These are phyloP conservation scores for Meira nashicola DNA, from an alignment of 1,284 basidiomycete species.

Conservation along the genomic window DNA sequence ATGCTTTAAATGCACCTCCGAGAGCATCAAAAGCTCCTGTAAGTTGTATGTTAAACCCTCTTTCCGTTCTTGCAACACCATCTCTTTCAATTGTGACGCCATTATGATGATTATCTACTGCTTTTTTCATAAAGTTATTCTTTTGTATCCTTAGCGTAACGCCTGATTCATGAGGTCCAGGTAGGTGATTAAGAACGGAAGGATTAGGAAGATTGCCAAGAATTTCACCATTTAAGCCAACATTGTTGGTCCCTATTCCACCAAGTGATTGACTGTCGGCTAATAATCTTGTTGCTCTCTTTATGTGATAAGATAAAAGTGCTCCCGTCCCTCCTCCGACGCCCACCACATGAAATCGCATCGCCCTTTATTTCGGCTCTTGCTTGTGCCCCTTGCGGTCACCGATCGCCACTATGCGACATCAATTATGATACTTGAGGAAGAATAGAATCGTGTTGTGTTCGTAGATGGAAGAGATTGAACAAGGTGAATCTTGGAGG, in stretches of 20 bases:
- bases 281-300: conserved; percentile 24
- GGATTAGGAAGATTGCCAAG: conserved; percentile 8
- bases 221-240: too few species aligned
- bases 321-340: conserved; percentile 45
- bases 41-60: conserved; percentile 54
- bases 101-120: neutral
- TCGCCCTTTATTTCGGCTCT: conserved; percentile 9
- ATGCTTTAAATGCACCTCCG: neutral
- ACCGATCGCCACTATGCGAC: too few species aligned
- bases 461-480: too few species aligned
- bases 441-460: too few species aligned
- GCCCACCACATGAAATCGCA: conserved; percentile 50
- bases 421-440: too few species aligned
- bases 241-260: too few species aligned
- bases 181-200: conserved; percentile 20
- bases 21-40: neutral
- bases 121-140: conserved; percentile 12
- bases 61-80: neutral
- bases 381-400: too few species aligned
- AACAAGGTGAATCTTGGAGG: too few species aligned
- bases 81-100: conserved; percentile 1
- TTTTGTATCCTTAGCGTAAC: conserved; percentile 24
- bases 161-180: conserved; percentile 25
- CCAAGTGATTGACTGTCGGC: neutral
- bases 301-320: conserved; percentile 46